phyloP scores from a whole-genome alignment of 2,329 filamentous ascomycete species.

The Nemania sp. region DNA sequence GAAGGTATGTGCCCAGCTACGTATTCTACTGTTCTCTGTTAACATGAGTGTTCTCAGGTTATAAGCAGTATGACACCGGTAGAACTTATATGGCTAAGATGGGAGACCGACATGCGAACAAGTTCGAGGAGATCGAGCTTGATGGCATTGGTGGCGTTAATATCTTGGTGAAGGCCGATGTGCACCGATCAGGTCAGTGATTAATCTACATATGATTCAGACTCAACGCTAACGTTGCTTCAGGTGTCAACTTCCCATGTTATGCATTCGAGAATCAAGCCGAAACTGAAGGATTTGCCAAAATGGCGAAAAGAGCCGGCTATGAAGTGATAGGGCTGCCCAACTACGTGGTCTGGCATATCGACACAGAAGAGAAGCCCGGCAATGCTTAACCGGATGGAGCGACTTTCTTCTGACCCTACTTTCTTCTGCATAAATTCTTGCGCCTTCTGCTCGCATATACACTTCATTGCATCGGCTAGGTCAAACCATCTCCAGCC shows the following conservation, averaged over 20 bases:
- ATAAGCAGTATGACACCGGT: conserved; percentile 90
- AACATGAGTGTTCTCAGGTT: conserved; percentile 58
- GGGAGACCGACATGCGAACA: conserved; percentile 91
- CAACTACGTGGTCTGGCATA: conserved; percentile 98
- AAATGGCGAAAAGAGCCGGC: conserved; percentile 96
- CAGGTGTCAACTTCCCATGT: conserved; percentile 94
- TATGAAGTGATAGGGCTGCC: conserved; percentile 91
- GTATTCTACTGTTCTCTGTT: conserved; percentile 16
- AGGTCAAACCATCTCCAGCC: conserved; percentile 28
- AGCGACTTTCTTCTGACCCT: conserved; percentile 14
- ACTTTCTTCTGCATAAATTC: conserved; percentile 20
- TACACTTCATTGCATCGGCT: conserved; percentile 34
- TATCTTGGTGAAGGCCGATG: conserved; percentile 96
- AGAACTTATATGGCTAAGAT: conserved; percentile 87
- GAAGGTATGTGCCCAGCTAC: conserved; percentile 65
- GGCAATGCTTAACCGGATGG: conserved; percentile 63
- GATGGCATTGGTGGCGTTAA: conserved; percentile 97
- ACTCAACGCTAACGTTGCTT: conserved; percentile 30
- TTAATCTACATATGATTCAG: not conserved
- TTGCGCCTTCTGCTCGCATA: conserved; percentile 22
- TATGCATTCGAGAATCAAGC: conserved; percentile 99
- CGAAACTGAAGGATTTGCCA: conserved; percentile 97
- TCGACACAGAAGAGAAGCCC: conserved; percentile 92
- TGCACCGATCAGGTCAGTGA: conserved; percentile 82
- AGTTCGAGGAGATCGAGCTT: conserved; percentile 87